These are phyloP conservation scores for Suillus hirtellus DNA, from an alignment of 768 basidiomycete genomes.

Conservation along the genomic window DNA sequence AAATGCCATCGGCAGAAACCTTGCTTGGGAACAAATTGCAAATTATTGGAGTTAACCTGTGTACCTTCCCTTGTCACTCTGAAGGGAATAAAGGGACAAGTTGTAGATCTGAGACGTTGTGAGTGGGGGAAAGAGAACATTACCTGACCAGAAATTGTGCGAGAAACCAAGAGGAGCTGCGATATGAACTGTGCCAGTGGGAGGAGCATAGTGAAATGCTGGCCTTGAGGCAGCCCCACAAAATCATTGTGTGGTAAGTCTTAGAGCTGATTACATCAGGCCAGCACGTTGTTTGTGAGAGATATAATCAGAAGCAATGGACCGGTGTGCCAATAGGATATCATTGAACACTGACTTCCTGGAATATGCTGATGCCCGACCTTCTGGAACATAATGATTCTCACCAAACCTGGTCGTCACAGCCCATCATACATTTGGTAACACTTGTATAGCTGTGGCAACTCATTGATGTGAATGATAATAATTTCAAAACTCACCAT, in stretches of 20 bases:
- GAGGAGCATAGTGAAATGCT: conserved; percentile 22
- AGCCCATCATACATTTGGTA: neutral
- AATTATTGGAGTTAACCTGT: neutral
- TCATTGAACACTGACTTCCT: neutral
- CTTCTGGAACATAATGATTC: neutral
- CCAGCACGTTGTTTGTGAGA: neutral
- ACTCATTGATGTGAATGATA: neutral
- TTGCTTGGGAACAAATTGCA: too few species aligned
- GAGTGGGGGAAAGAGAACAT: neutral
- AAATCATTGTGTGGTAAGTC: neutral
- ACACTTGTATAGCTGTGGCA: neutral
- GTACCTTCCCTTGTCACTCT: conserved; percentile 31
- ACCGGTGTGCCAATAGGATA: neutral
- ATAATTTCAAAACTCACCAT: neutral
- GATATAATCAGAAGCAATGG: neutral
- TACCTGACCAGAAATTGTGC: conserved; percentile 32
- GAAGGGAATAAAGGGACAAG: conserved; percentile 36
- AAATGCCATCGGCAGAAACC: too few species aligned
- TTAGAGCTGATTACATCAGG: neutral
- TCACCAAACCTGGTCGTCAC: neutral
- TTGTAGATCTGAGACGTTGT: conserved; percentile 37
- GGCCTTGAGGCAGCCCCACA: neutral
- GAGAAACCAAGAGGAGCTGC: conserved; percentile 34
- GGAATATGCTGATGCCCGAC: neutral
- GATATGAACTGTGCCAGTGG: conserved; percentile 31